A percentile compares a stretch with the other conserved stretches of the same genome.
These are phyloP conservation scores for Chalciporus sphaerocephalus DNA, from an alignment of 768 basidiomycete genomes.

Conservation along the genomic window DNA sequence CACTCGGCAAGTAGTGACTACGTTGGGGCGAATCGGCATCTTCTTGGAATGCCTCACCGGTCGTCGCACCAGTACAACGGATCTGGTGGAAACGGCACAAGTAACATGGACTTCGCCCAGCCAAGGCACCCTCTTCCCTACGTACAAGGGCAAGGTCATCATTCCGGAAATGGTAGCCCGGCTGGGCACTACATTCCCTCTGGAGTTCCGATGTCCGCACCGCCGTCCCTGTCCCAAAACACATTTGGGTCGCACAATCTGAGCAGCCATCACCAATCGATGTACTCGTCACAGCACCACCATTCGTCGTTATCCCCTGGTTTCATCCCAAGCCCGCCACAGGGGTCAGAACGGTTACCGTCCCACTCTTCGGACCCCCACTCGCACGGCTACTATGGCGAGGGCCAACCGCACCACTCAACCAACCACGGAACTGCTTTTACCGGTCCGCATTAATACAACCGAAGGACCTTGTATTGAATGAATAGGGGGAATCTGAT, in stretches of 20 bases:
- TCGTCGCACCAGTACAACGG: conserved; percentile 29
- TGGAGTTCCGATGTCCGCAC: conserved; percentile 49
- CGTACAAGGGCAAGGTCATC: conserved; percentile 38
- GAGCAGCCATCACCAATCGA: conserved; percentile 25
- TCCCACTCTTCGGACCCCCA: conserved; percentile 23
- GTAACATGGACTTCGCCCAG: conserved; percentile 26
- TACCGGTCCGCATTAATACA: conserved; percentile 28
- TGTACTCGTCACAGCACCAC: conserved; percentile 32
- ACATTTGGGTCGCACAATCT: conserved; percentile 28
- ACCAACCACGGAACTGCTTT: conserved; percentile 26
- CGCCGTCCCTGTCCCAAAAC: conserved; percentile 45
- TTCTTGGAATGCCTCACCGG: conserved; percentile 41
- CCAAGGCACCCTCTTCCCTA: conserved; percentile 38
- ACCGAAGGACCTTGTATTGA: conserved; percentile 1
- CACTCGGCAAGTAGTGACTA: conserved; percentile 38
- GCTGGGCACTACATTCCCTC: conserved; percentile 30
- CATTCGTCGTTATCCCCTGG: conserved; percentile 26
- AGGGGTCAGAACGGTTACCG: conserved; percentile 28
- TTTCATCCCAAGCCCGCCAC: conserved; percentile 30
- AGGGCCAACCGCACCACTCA: conserved; percentile 25
- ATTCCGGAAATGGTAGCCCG: conserved; percentile 36
- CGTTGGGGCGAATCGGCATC: conserved; percentile 39
- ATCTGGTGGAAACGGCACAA: conserved; percentile 12
- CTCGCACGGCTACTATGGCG: conserved; percentile 30
- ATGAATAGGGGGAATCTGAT: conserved; percentile 21